A percentile compares a stretch with the other conserved stretches of the same genome.
These are phyloP conservation scores for Vaccinium myrtillus DNA, from an alignment of 148 eudicot genomes.

Conservation along the genomic window DNA sequence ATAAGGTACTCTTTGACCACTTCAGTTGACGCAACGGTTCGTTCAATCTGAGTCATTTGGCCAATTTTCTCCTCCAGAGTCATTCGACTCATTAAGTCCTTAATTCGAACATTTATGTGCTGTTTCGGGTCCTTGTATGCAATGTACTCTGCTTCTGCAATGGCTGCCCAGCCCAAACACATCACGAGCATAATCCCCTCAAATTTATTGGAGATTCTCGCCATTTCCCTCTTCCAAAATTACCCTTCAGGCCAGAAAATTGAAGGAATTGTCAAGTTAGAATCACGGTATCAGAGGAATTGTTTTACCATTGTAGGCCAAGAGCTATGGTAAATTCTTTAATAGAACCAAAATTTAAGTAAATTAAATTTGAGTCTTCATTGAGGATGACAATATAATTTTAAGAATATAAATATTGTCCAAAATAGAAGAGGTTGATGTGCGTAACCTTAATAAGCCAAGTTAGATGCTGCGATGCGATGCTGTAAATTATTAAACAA, in stretches of 20 bases:
- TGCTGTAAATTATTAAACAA: too few species aligned
- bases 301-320: neutral
- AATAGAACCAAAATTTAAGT: neutral
- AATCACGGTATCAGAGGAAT: neutral
- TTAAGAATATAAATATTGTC: neutral
- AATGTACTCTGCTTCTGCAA: constrained; percentile 13
- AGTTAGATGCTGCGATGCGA: neutral
- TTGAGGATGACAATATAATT: neutral
- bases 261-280: neutral
- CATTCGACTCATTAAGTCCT: constrained; percentile 28
- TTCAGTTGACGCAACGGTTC: constrained; percentile 3
- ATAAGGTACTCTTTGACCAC: constrained; percentile 23
- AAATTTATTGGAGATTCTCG: neutral
- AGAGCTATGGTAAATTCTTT: neutral
- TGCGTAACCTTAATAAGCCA: neutral
- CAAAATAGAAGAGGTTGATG: neutral
- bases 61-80: neutral
- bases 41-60: constrained; percentile 31
- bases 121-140: constrained; percentile 24
- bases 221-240: neutral
- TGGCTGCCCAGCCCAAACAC: neutral
- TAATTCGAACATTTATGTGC: constrained; percentile 6
- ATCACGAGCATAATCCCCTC: neutral
- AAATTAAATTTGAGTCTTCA: neutral
- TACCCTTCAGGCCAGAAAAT: neutral